Evolutionary conservation across 1,284 basidiomycete genomes (phyloP).

Genomic region (Lentinula novae-zelandiae): DNA sequence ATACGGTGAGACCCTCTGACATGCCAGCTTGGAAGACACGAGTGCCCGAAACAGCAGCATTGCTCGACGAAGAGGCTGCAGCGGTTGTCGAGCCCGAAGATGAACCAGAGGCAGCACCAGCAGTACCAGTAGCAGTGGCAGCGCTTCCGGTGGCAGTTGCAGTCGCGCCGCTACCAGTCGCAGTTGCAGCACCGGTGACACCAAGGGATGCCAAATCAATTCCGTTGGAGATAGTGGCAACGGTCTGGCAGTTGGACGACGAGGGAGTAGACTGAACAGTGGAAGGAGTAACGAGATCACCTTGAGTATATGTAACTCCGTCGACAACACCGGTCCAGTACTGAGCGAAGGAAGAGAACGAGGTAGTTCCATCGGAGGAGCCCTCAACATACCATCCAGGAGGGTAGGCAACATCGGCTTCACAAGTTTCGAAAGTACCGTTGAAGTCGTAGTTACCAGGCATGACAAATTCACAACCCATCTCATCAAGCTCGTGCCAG

Average conservation of each 20-base stretch:
- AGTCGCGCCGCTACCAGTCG: conserved; percentile 3
- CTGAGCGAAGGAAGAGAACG: conserved; percentile 38
- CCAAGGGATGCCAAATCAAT: conserved; percentile 26
- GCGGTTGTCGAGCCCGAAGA: not conserved
- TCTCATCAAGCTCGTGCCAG: conserved; percentile 39
- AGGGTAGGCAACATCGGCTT: conserved; percentile 39
- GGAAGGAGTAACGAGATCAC: conserved; percentile 30
- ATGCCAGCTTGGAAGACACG: conserved; percentile 6
- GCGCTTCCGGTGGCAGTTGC: not conserved
- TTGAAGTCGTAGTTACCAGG: conserved; percentile 34
- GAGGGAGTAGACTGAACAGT: conserved; percentile 29
- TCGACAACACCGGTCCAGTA: conserved; percentile 34
- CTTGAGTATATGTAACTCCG: conserved; percentile 21
- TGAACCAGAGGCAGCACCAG: not conserved
- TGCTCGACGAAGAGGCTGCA: not conserved
- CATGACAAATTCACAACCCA: conserved; percentile 33
- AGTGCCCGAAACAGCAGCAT: not conserved
- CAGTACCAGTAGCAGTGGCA: not conserved
- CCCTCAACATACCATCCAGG: conserved; percentile 22
- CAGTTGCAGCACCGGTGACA: conserved; percentile 15
- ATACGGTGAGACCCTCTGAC: conserved; percentile 1
- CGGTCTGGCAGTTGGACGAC: conserved; percentile 35
- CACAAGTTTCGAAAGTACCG: conserved; percentile 38
- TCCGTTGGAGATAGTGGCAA: conserved; percentile 32
- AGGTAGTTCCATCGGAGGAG: conserved; percentile 29